Evolutionary conservation across 2,329 filamentous ascomycete genomes (phyloP).

Genomic region (Akanthomyces dipterigenus): DNA sequence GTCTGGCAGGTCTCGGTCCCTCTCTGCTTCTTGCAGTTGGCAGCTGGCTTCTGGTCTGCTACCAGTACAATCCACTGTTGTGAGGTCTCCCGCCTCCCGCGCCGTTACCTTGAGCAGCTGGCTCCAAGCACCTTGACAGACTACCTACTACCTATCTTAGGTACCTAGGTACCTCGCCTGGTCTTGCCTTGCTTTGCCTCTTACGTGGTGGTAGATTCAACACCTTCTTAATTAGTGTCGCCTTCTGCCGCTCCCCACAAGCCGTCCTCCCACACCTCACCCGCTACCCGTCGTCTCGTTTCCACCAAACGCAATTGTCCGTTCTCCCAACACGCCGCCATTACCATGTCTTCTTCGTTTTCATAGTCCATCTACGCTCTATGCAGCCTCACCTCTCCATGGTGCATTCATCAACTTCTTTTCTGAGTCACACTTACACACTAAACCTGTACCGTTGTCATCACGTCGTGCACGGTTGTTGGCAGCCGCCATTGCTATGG

Average conservation of each 20-base stretch:
- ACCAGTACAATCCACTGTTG: not conserved
- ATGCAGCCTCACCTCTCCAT: not conserved
- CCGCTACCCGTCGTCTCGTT: not conserved
- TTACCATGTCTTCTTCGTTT: not conserved
- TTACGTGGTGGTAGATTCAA: not conserved
- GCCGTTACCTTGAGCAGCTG: not conserved
- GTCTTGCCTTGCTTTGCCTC: no score
- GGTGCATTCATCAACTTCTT: not conserved
- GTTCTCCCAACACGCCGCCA: not conserved
- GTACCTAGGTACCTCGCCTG: no score
- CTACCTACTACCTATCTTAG: no score
- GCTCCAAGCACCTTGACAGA: not conserved
- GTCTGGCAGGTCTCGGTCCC: not conserved
- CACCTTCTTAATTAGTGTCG: not conserved
- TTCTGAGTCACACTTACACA: not conserved
- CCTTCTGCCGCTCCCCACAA: not conserved
- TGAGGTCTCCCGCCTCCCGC: not conserved
- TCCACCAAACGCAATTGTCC: not conserved
- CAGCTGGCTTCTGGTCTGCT: no score
- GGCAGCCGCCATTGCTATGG: not conserved
- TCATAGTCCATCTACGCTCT: not conserved
- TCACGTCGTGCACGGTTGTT: not conserved
- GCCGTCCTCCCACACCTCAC: slow-evolving; percentile 5
- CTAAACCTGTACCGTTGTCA: not conserved
- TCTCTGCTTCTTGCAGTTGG: not conserved